phyloP scores from a whole-genome alignment of 495 filamentous ascomycete species.

The Rhizodiscina lignyota region DNA sequence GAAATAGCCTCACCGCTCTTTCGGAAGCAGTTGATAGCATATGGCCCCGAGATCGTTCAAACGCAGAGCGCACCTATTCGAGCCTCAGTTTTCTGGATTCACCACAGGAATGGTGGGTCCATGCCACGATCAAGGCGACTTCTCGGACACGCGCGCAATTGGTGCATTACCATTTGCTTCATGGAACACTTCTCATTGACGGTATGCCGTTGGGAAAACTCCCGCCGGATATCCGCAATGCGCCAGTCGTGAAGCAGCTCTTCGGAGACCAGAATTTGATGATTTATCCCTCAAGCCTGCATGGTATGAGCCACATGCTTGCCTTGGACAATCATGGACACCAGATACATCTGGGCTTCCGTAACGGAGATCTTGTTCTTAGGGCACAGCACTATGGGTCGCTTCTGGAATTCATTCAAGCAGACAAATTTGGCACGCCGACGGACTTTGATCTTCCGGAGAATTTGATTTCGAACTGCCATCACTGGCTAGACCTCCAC shows the following conservation, averaged over 20 bases:
- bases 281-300: constrained; percentile 26
- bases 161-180: constrained; percentile 29
- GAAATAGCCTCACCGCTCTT: neutral
- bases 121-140: constrained; percentile 10
- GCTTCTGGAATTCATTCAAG: constrained; percentile 23
- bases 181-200: constrained; percentile 33
- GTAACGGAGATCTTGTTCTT: constrained; percentile 22
- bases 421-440: constrained; percentile 11
- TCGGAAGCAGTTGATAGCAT: constrained; percentile 2
- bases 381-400: constrained; percentile 10
- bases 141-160: no score
- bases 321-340: constrained; percentile 14
- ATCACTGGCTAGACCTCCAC: constrained; percentile 16
- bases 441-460: constrained; percentile 11
- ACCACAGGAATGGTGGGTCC: constrained; percentile 20
- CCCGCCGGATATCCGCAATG: constrained; percentile 24
- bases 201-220: constrained; percentile 30
- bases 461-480: constrained; percentile 10
- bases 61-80: constrained; percentile 1
- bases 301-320: constrained; percentile 30
- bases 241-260: constrained; percentile 23
- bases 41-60: constrained; percentile 1
- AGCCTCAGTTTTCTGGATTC: constrained; percentile 11
- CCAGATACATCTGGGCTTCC: constrained; percentile 33
- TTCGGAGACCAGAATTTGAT: constrained; percentile 32